Conservation (phyloP, 805 yeast species). For the Zygosaccharomyces rouxii region DNA sequence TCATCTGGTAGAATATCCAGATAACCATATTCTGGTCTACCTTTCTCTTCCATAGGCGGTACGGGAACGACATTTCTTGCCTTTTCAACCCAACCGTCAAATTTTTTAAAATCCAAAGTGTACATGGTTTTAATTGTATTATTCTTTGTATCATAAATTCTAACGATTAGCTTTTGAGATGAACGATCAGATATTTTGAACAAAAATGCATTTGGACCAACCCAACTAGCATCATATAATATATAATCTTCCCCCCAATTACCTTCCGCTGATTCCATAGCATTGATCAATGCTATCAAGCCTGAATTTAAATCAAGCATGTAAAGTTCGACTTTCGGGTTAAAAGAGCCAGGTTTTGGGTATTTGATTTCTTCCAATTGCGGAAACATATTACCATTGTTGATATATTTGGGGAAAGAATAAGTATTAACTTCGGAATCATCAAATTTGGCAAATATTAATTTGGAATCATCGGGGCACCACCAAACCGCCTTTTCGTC, state of each 20-base stretch:
- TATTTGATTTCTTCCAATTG: slow-evolving; percentile 46
- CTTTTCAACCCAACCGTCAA: slow-evolving; percentile 59
- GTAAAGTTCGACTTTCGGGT: slow-evolving; percentile 51
- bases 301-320: slow-evolving; percentile 38
- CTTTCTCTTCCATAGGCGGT: slow-evolving; percentile 34
- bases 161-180: slow-evolving; percentile 51
- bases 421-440: slow-evolving; percentile 56
- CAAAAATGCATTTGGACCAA: slow-evolving; percentile 44
- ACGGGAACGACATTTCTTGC: slow-evolving; percentile 38
- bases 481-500: slow-evolving; percentile 65
- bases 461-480: slow-evolving; percentile 56
- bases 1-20: slow-evolving; percentile 54
- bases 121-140: slow-evolving; percentile 39
- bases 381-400: slow-evolving; percentile 43
- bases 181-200: slow-evolving; percentile 61
- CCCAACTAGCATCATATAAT: slow-evolving; percentile 61
- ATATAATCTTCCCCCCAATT: slow-evolving; percentile 43
- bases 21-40: slow-evolving; percentile 46
- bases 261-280: slow-evolving; percentile 10
- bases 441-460: slow-evolving; percentile 53
- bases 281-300: slow-evolving; percentile 22
- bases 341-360: slow-evolving; percentile 67
- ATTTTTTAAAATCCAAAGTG: slow-evolving; percentile 41
- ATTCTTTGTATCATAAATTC: slow-evolving; percentile 38
- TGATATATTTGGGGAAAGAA: slow-evolving; percentile 49